Base-by-base conservation (phyloP, 805 yeast species). In the Debaryomyces castellii region DNA sequence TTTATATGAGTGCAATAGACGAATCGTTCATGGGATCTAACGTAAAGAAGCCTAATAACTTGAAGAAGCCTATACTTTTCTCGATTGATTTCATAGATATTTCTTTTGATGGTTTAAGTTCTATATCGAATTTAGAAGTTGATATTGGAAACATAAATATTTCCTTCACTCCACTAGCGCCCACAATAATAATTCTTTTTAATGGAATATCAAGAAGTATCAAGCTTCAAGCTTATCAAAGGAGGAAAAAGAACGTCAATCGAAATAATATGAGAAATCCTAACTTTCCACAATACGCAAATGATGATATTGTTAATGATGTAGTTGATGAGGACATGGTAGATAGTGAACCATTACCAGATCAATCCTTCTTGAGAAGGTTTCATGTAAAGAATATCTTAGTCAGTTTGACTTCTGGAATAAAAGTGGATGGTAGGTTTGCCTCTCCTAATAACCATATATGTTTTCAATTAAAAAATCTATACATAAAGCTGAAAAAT, bases 1-100 rank as follows among this genome's bases (percentile, higher is more conserved):
- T 88, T 16, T 89, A 87, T 58, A 82, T 87, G 91, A 87, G 95
- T 63, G 95, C 96, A 2, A 71, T 85, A 9, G 81, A 88, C 0
- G 74, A 77, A 41, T 58, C 80, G 1, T 66, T 74, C 40, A 30
- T 37, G 14, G 28, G 35, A 22, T 39, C 44, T 27, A 40, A 47
- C 34, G 18, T 27, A 9, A 28, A 34, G 9, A 44, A 42, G 6
- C 35, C 20, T 30, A 33, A 25, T 16, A 41, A 28, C 17, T 35
- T 20, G 23, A 37, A 22, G 11, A 25, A 34, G 3, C 60, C 63
- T 2, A 45, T 57, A 7, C 38, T 73, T 5, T 50, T 61, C 7
- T 56, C 59, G 48, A 57, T 73, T n/a, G 76, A 77, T 52, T 45
- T 57, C 8, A 51, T 76, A 4, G 60, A 59, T 2, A 45, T 78